A percentile compares a stretch with the other conserved stretches of the same genome.
Conservation (phyloP, 2,329 filamentous ascomycete genomes). For the Xylariaceae sp. region DNA sequence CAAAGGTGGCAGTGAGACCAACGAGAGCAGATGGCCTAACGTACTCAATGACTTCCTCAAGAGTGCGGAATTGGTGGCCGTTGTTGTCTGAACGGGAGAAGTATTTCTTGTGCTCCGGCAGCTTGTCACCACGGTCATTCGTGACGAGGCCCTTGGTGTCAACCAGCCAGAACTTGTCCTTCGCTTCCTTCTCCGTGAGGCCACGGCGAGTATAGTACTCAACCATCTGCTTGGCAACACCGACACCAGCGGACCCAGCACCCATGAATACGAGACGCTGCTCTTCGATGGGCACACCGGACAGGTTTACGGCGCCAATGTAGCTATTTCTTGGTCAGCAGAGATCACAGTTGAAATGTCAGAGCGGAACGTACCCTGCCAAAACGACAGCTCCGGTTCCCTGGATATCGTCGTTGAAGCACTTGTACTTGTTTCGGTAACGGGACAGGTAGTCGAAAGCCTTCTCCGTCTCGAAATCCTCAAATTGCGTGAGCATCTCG, state of each 20-base stretch:
- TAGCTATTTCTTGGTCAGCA: too few species aligned
- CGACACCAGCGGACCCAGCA: conserved; percentile 90
- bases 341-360: conserved; percentile 8
- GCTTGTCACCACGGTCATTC: conserved; percentile 83
- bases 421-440: conserved; percentile 84
- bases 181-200: conserved; percentile 80
- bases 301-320: conserved; percentile 74
- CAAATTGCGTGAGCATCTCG: conserved; percentile 78
- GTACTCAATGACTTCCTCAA: conserved; percentile 89
- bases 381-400: conserved; percentile 94
- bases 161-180: conserved; percentile 92
- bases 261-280: conserved; percentile 96
- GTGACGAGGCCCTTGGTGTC: conserved; percentile 97
- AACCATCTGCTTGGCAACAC: conserved; percentile 95
- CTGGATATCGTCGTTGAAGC: conserved; percentile 99
- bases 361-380: conserved; percentile 56
- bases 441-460: conserved; percentile 90
- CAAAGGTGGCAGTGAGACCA: conserved; percentile 89
- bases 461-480: conserved; percentile 90
- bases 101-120: conserved; percentile 84
- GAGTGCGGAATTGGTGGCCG: conserved; percentile 67
- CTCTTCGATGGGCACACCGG: conserved; percentile 78
- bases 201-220: conserved; percentile 95
- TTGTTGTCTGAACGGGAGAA: conserved; percentile 62
- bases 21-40: conserved; percentile 93